Evolutionary conservation across 2,329 filamentous ascomycete genomes (phyloP).

Genomic region (Hymenoscyphus salicellus): DNA sequence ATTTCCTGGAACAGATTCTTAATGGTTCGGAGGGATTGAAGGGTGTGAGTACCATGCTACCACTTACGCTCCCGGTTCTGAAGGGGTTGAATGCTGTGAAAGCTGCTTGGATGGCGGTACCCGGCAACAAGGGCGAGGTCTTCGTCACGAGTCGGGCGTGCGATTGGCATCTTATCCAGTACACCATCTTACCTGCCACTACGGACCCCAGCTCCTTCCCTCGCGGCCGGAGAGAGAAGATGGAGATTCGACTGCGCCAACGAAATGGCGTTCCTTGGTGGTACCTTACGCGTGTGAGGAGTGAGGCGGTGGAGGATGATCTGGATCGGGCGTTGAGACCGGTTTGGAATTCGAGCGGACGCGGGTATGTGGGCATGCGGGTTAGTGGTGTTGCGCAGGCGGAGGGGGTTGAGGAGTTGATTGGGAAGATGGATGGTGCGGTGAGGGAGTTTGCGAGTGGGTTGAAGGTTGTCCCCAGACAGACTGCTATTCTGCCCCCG

Average conservation of each 20-base stretch:
- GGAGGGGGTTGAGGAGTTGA: conserved; percentile 39
- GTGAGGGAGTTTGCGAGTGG: conserved; percentile 22
- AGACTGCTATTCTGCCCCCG: conserved; percentile 1
- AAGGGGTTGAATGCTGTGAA: conserved; percentile 60
- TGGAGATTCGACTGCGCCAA: conserved; percentile 52
- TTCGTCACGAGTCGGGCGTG: conserved; percentile 52
- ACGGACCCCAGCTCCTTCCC: conserved; percentile 32
- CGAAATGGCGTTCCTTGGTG: conserved; percentile 45
- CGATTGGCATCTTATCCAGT: conserved; percentile 58
- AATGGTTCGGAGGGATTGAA: conserved; percentile 52
- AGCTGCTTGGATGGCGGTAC: conserved; percentile 44
- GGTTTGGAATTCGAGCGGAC: conserved; percentile 46
- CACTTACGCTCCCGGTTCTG: conserved; percentile 63
- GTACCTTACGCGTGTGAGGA: conserved; percentile 29
- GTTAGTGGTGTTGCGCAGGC: conserved; percentile 46
- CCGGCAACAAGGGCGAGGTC: conserved; percentile 45
- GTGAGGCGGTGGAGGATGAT: conserved; percentile 33
- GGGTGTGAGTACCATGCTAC: conserved; percentile 53
- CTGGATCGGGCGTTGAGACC: conserved; percentile 42
- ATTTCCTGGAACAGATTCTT: conserved; percentile 56
- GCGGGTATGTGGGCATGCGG: conserved; percentile 48
- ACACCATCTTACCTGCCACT: conserved; percentile 39
- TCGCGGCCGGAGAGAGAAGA: conserved; percentile 41
- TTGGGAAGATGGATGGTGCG: conserved; percentile 30
- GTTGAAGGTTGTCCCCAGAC: not conserved